These are phyloP conservation scores for Parmelia sp. DNA, from an alignment of 495 filamentous ascomycete genomes.

Conservation along the genomic window DNA sequence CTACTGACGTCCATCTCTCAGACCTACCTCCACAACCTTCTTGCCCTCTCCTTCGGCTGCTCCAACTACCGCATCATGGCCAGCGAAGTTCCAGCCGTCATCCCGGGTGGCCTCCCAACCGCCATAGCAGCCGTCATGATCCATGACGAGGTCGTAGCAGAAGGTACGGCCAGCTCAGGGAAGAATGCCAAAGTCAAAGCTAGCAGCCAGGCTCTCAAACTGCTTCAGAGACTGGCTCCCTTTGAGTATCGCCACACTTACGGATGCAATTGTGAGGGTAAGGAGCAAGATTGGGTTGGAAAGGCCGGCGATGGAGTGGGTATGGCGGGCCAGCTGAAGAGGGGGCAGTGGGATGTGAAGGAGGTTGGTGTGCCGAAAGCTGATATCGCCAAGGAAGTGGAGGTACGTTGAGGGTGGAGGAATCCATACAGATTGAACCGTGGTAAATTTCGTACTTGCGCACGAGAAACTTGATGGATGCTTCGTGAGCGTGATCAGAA, in stretches of 20 bases:
- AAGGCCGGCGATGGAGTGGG: slow-evolving; percentile 13
- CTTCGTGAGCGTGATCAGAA: neutral
- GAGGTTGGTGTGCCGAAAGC: neutral
- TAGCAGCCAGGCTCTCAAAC: slow-evolving; percentile 56
- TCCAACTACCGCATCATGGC: slow-evolving; percentile 49
- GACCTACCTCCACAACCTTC: slow-evolving; percentile 49
- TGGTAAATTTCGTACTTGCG: neutral
- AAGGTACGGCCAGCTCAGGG: slow-evolving; percentile 54
- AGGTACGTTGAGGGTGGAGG: neutral
- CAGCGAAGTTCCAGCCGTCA: slow-evolving; percentile 38
- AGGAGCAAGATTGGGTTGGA: slow-evolving; percentile 17
- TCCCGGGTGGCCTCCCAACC: slow-evolving; percentile 38
- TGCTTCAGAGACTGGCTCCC: slow-evolving; percentile 50
- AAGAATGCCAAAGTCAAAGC: slow-evolving; percentile 70
- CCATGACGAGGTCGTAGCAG: slow-evolving; percentile 60
- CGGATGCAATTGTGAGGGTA: slow-evolving; percentile 41
- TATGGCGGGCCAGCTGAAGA: slow-evolving; percentile 14
- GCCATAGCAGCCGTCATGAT: slow-evolving; percentile 70
- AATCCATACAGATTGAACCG: neutral
- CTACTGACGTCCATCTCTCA: slow-evolving; percentile 17
- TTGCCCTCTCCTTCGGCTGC: slow-evolving; percentile 49
- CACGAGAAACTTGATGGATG: neutral
- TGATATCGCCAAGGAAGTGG: neutral
- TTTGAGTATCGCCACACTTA: slow-evolving; percentile 60
- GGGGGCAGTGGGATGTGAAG: neutral